A percentile compares a stretch with the other conserved stretches of the same genome.
Evolutionary conservation across 2,329 filamentous ascomycete genomes (phyloP).

Genomic region (Drechslerella coelobrocha): DNA sequence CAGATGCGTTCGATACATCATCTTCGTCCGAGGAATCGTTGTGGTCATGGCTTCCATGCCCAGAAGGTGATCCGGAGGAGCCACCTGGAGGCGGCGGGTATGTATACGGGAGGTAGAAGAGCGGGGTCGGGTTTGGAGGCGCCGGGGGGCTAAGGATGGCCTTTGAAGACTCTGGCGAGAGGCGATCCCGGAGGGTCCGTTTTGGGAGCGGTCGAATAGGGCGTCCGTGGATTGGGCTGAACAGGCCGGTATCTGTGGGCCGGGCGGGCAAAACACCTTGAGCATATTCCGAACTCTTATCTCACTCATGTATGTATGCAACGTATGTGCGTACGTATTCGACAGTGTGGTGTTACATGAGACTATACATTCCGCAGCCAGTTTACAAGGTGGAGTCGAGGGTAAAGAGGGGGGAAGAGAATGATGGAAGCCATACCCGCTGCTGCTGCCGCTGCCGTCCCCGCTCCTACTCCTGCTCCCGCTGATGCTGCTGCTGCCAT

Average conservation of each 20-base stretch:
- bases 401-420: constrained; percentile 9
- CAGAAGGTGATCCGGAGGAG: constrained; percentile 51
- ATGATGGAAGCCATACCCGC: constrained; percentile 25
- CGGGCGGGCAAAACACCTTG: constrained; percentile 33
- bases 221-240: constrained; percentile 61
- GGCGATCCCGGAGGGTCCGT: constrained; percentile 81
- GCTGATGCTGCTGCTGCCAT: constrained; percentile 41
- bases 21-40: constrained; percentile 58
- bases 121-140: constrained; percentile 65
- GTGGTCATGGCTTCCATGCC: constrained; percentile 56
- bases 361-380: constrained; percentile 15
- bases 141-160: constrained; percentile 53
- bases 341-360: constrained; percentile 19
- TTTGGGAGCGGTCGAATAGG: constrained; percentile 92
- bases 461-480: constrained; percentile 28
- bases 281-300: constrained; percentile 51
- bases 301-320: constrained; percentile 14
- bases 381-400: constrained; percentile 13
- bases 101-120: constrained; percentile 74
- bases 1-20: constrained; percentile 55
- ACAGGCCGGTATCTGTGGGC: constrained; percentile 44
- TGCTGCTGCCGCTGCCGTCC: constrained; percentile 22
- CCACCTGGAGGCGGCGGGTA: constrained; percentile 58
- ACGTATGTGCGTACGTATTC: constrained; percentile 7
- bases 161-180: constrained; percentile 72